Percentiles rank a stretch among this genome's conserved stretches.
phyloP scores from a whole-genome alignment of 352 stramenopile species.

The Albugo laibachii region DNA sequence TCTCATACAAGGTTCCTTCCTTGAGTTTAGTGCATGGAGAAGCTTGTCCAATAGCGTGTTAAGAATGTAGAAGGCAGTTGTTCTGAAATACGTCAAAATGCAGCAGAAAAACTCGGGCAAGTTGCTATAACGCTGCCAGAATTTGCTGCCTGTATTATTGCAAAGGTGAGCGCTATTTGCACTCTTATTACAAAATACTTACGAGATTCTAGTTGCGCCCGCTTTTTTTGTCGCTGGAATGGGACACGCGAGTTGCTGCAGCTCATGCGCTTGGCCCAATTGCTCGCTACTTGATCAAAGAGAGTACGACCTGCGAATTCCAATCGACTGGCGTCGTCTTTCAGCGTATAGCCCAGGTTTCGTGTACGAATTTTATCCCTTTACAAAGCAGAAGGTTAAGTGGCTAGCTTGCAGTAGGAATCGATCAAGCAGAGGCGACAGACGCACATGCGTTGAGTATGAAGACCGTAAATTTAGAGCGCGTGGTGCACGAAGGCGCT shows the following conservation, averaged over 20 bases:
- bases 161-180: slow-evolving; percentile 12
- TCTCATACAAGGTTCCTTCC: slow-evolving; percentile 30
- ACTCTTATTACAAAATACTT: too few relatives aligned
- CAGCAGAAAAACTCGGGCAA: slow-evolving; percentile 47
- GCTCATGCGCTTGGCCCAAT: slow-evolving; percentile 42
- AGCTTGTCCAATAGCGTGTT: not conserved
- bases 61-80: slow-evolving; percentile 35
- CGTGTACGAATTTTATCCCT: not conserved
- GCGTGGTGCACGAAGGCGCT: slow-evolving; percentile 35
- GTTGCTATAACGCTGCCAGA: slow-evolving; percentile 22
- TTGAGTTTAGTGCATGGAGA: not conserved
- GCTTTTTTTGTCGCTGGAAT: slow-evolving; percentile 27
- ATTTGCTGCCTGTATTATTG: slow-evolving; percentile 28
- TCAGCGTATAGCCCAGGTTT: slow-evolving; percentile 4
- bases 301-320: slow-evolving; percentile 3
- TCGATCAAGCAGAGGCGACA: slow-evolving; percentile 26
- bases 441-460: slow-evolving; percentile 20
- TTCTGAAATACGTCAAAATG: slow-evolving; percentile 39
- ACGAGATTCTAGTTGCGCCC: slow-evolving; percentile 24
- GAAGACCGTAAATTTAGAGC: slow-evolving; percentile 27
- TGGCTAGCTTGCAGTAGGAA: not conserved
- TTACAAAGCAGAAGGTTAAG: slow-evolving; percentile 16
- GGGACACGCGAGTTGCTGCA: slow-evolving; percentile 53
- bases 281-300: slow-evolving; percentile 15
- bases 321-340: slow-evolving; percentile 1